Evolutionary conservation across 2,329 filamentous ascomycete species (phyloP).

Genomic region (Fusarium pininemorale): DNA sequence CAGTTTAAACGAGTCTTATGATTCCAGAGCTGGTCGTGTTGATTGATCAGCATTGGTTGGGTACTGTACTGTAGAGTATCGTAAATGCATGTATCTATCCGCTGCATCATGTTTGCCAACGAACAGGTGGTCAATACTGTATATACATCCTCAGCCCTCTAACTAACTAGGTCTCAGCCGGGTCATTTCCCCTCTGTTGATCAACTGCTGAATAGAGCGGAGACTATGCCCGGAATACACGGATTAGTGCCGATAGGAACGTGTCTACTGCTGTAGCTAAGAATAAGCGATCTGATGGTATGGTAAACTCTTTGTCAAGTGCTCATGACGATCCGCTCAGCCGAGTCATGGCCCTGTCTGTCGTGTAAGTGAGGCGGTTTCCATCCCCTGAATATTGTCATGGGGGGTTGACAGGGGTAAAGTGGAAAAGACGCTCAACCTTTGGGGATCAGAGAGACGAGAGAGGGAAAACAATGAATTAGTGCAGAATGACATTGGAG

Average conservation of each 20-base stretch:
- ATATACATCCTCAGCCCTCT: neutral
- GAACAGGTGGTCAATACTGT: neutral
- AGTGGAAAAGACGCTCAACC: neutral
- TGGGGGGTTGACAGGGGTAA: neutral
- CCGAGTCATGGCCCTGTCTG: constrained; percentile 33
- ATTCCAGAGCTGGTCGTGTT: neutral
- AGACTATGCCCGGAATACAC: neutral
- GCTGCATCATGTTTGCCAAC: neutral
- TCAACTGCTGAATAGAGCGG: neutral
- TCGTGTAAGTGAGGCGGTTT: constrained; percentile 28
- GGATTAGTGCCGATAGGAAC: constrained; percentile 6
- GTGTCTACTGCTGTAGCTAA: neutral
- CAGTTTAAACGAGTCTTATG: neutral
- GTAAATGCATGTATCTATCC: constrained; percentile 1
- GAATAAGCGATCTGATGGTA: neutral
- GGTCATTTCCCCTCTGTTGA: neutral
- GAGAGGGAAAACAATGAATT: neutral
- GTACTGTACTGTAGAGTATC: neutral
- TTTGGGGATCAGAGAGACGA: neutral
- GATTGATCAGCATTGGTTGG: neutral
- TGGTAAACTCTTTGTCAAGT: constrained; percentile 3
- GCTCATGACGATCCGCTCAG: constrained; percentile 11
- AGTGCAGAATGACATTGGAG: neutral
- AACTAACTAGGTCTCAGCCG: no score
- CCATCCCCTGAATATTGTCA: neutral